phyloP scores from a whole-genome alignment of 495 filamentous ascomycete species.

The Xylaria telfairii region DNA sequence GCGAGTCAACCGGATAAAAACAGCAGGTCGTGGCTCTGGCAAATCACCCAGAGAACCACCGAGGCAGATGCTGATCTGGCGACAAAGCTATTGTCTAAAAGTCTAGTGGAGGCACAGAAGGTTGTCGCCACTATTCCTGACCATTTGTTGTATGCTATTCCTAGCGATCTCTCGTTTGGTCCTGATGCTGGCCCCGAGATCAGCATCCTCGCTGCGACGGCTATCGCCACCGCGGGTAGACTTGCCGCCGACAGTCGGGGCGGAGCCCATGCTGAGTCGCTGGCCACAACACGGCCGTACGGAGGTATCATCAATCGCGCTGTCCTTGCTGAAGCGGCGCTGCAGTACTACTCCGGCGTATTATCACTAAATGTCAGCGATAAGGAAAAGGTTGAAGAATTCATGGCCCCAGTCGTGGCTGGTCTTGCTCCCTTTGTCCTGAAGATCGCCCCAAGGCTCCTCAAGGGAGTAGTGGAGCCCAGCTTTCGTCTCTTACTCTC shows the following conservation, averaged over 20 bases:
- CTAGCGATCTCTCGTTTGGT: background rate
- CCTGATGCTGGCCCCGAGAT: background rate
- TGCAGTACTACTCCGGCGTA: background rate
- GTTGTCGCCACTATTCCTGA: no score
- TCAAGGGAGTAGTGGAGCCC: slow-evolving; percentile 2
- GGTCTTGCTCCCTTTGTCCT: background rate
- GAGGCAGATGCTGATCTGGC: no score
- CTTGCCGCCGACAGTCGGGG: background rate
- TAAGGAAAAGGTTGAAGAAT: background rate
- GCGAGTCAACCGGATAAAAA: background rate
- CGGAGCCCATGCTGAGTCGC: background rate
- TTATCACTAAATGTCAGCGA: background rate
- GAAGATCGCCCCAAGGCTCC: background rate
- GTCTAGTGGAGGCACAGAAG: no score
- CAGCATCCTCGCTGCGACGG: background rate
- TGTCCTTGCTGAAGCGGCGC: background rate
- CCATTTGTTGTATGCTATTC: background rate
- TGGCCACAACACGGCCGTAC: background rate
- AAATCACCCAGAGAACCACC: no score
- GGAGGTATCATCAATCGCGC: background rate
- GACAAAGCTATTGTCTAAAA: no score
- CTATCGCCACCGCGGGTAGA: background rate
- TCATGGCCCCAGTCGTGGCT: background rate
- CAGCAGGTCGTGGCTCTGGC: no score
- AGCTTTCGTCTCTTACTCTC: background rate